Conservation (phyloP, 2,329 filamentous ascomycete species). For the Diaporthe sp. region DNA sequence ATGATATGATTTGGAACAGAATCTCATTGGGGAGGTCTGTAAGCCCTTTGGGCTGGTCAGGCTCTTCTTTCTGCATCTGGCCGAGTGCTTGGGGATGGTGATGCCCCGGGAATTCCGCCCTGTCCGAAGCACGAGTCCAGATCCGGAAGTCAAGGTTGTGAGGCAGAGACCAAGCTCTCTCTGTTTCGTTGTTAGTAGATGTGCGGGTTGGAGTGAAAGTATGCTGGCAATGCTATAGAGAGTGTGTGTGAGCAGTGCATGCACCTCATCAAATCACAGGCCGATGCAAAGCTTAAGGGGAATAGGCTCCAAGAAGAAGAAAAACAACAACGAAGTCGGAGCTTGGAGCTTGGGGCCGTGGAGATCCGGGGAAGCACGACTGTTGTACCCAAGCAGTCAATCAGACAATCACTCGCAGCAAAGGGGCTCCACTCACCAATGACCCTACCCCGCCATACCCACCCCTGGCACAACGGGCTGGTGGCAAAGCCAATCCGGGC, state of each 20-base stretch:
- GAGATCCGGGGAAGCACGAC: constrained; percentile 26
- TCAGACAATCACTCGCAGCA: constrained; percentile 16
- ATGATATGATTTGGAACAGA: constrained; percentile 72
- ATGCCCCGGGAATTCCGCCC: neutral
- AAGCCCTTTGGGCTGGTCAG: constrained; percentile 22
- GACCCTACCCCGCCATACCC: constrained; percentile 19
- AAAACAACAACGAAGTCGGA: neutral
- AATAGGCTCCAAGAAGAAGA: constrained; percentile 1
- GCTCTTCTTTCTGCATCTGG: constrained; percentile 10
- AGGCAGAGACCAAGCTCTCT: constrained; percentile 1
- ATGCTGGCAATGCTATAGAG: neutral
- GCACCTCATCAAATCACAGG: neutral
- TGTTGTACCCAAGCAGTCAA: constrained; percentile 20
- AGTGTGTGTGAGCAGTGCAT: neutral
- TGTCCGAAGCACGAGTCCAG: neutral
- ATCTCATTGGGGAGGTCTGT: constrained; percentile 73
- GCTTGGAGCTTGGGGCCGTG: constrained; percentile 15
- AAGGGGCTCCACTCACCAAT: neutral
- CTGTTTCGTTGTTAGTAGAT: neutral
- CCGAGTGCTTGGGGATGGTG: neutral
- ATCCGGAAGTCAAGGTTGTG: neutral
- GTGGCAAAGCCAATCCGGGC: constrained; percentile 10
- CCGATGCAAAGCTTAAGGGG: constrained; percentile 11
- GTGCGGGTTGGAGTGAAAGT: neutral
- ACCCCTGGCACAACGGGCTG: neutral